Evolutionary conservation across 768 basidiomycete species (phyloP), one percentile per base, ranked within the genome.

Genomic region (Xerocomus brunneocitrinus): DNA sequence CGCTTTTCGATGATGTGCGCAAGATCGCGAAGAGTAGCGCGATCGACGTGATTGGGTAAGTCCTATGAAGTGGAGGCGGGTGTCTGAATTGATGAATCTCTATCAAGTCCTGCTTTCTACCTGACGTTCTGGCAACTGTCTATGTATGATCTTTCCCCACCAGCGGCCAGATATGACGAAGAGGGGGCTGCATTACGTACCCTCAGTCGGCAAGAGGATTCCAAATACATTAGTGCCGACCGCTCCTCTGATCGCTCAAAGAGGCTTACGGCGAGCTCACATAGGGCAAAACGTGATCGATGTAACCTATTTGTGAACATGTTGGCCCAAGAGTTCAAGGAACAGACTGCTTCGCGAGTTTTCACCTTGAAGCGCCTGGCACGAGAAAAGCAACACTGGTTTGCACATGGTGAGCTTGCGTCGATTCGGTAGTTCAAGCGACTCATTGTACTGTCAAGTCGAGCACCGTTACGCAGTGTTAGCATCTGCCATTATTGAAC

Each of bases 51-150:
- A 82, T 95, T 59, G 87, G 89, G 87, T 94, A 68, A 50, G 87
- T 68, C 22, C 45, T 52, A 30, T 45, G 49, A 36, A 38, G 27
- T 56, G 28, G 8, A 55, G 45, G 19, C 49, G 49, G 30, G 14
- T 24, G 47, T 35, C 49, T 52, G 50, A 19, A 24, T 46, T 58
- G 49, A 54, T 38, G 35, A 14, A n/a, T 24, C 12, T 50, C 41
- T 27, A 59, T 47, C 0, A 34, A 97, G 95, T 3, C 86, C 93
- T 28, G 89, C 85, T 3, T 98, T 99, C 73, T 98, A 94, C 64
- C 71, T 91, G 43, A 93, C 95, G 3, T 99, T 98, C 73, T 99
- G 97, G 97, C 95, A 98, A 67, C 71, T 98, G 48, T 88, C 91
- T 1, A 87, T 89, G 32, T 91, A 93, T 62, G 97, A 99, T 68